Conservation (phyloP, 306 rosid genomes). For the Psophocarpus tetragonolobus region DNA sequence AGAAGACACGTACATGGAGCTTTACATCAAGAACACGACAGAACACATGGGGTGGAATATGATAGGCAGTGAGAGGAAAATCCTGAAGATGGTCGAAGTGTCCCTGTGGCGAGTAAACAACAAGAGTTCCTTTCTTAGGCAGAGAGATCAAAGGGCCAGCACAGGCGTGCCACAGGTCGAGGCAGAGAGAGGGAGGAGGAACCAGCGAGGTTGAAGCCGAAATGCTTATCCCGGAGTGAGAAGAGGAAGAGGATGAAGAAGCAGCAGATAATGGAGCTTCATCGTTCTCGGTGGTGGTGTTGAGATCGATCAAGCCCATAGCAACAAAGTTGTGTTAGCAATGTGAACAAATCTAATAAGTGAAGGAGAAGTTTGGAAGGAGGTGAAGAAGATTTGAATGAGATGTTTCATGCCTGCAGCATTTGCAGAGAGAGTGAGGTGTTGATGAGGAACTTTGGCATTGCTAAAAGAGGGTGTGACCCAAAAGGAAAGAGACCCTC, state of each 20-base stretch:
- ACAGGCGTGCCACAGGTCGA: slow-evolving; percentile 99
- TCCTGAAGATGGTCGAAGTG: slow-evolving; percentile 81
- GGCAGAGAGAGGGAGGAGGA: slow-evolving; percentile 62
- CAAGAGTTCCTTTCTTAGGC: slow-evolving; percentile 83
- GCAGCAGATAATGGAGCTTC: slow-evolving; percentile 63
- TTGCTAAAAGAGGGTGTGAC: slow-evolving; percentile 64
- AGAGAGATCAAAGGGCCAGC: slow-evolving; percentile 93
- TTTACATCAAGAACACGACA: slow-evolving; percentile 94
- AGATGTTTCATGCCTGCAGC: slow-evolving; percentile 60
- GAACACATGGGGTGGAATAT: slow-evolving; percentile 83
- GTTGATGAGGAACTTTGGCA: slow-evolving; percentile 56
- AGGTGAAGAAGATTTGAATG: slow-evolving; percentile 36
- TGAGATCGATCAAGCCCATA: slow-evolving; percentile 92
- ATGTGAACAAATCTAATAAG: slow-evolving; percentile 32
- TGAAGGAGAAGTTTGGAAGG: slow-evolving; percentile 12
- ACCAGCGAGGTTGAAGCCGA: slow-evolving; percentile 35
- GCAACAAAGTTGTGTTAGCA: neutral
- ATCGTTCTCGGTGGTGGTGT: slow-evolving; percentile 88
- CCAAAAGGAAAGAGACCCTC: slow-evolving; percentile 52
- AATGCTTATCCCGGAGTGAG: slow-evolving; percentile 52
- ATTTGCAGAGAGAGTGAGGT: slow-evolving; percentile 53
- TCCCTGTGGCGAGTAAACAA: slow-evolving; percentile 91
- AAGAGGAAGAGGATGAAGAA: slow-evolving; percentile 55
- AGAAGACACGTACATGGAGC: slow-evolving; percentile 70
- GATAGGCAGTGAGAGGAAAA: slow-evolving; percentile 58